Conservation (phyloP, 768 basidiomycete species). For the Sistotremastrum niveocremeum region DNA sequence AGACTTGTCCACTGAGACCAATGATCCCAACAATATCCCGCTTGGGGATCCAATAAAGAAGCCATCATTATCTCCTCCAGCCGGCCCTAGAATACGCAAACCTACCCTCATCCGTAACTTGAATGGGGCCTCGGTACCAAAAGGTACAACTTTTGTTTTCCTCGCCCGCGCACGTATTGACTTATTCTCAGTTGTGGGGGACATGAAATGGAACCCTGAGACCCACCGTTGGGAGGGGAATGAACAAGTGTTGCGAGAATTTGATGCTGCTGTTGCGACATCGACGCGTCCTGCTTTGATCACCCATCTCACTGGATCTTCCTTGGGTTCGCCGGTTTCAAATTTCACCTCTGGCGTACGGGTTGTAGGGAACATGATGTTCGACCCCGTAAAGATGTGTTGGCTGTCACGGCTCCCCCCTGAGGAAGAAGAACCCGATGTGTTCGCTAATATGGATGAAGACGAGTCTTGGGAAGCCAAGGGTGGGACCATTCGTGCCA, state of each 20-base stretch:
- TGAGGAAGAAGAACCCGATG: constrained; percentile 89
- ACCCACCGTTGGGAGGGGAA: constrained; percentile 95
- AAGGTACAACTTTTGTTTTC: constrained; percentile 37
- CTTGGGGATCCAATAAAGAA: constrained; percentile 25
- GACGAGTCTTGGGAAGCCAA: constrained; percentile 56
- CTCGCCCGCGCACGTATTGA: constrained; percentile 8
- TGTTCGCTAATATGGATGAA: constrained; percentile 87
- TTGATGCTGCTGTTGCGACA: constrained; percentile 66
- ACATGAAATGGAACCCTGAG: constrained; percentile 95
- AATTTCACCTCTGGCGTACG: constrained; percentile 67
- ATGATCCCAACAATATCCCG: constrained; percentile 25
- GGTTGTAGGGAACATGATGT: constrained; percentile 96
- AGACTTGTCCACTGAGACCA: constrained; percentile 26
- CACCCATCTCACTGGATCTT: constrained; percentile 84
- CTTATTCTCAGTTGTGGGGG: constrained; percentile 61
- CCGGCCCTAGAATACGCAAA: constrained; percentile 44
- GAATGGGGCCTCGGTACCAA: constrained; percentile 49
- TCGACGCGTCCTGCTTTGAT: constrained; percentile 92
- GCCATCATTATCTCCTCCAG: constrained; percentile 29
- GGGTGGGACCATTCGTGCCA: constrained; percentile 69
- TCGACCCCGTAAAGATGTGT: constrained; percentile 89
- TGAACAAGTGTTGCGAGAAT: constrained; percentile 80
- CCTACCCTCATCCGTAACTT: constrained; percentile 83
- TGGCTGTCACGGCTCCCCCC: constrained; percentile 81
- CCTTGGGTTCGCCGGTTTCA: constrained; percentile 64